Conservation (phyloP, 2,329 filamentous ascomycete genomes). For the Hirsutella minnesotensis region DNA sequence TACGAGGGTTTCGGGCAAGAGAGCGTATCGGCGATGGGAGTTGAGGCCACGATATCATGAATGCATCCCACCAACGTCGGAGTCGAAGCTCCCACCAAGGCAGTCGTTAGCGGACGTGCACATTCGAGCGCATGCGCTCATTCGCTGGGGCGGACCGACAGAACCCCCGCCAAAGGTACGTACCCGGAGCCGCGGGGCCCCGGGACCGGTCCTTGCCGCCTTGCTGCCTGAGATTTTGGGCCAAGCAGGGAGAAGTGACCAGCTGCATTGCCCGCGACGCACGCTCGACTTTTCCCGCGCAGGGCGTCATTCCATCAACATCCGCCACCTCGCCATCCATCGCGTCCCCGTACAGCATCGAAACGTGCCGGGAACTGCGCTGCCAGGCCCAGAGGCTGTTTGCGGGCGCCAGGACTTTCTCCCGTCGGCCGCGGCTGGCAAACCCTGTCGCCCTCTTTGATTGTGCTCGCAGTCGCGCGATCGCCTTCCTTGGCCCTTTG, state of each 20-base stretch:
- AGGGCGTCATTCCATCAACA: conserved; percentile 19
- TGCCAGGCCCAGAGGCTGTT: conserved; percentile 6
- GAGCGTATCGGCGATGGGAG: neutral
- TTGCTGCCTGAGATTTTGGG: conserved; percentile 22
- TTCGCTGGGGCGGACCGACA: conserved; percentile 10
- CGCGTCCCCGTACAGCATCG: conserved; percentile 9
- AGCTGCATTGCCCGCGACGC: conserved; percentile 11
- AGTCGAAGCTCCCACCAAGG: neutral
- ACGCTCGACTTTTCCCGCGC: conserved; percentile 18
- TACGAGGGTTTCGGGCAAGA: too few species aligned
- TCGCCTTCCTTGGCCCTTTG: conserved; percentile 6
- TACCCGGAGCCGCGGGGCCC: neutral
- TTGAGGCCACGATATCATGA: conserved; percentile 11
- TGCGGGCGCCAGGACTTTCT: too few species aligned
- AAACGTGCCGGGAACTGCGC: conserved; percentile 13
- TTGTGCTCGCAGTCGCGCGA: conserved; percentile 2
- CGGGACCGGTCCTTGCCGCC: neutral
- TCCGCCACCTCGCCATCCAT: conserved; percentile 12
- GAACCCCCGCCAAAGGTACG: conserved; percentile 1
- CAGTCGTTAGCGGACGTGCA: neutral
- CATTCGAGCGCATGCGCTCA: conserved; percentile 2
- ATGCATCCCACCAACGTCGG: neutral
- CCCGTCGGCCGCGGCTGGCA: neutral
- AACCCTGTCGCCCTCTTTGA: conserved; percentile 2
- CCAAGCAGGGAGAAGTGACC: conserved; percentile 5